Evolutionary conservation across 306 rosid genomes (phyloP).

Genomic region (Malus orientalis): DNA sequence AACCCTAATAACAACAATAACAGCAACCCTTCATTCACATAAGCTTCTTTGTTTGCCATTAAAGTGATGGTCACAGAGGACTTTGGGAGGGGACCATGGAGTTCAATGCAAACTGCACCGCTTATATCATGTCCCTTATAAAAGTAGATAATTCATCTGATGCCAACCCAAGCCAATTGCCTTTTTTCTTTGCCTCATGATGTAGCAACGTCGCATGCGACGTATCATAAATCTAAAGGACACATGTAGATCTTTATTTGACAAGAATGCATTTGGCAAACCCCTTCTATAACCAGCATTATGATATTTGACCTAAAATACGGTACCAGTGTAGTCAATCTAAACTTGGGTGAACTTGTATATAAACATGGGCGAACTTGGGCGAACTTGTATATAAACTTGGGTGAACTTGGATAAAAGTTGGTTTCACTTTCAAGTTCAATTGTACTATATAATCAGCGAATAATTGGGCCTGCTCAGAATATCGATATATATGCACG

Average conservation of each 20-base stretch:
- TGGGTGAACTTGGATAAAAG: not conserved
- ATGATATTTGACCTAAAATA: not conserved
- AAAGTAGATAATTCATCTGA: constrained; percentile 36
- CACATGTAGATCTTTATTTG: constrained; percentile 12
- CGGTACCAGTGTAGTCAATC: not conserved
- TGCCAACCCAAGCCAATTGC: constrained; percentile 28
- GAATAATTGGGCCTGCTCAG: not conserved
- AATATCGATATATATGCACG: not conserved
- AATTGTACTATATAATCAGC: not conserved
- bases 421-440: not conserved
- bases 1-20: constrained; percentile 19
- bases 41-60: constrained; percentile 45
- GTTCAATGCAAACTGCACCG: constrained; percentile 52
- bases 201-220: constrained; percentile 57
- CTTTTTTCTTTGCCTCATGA: constrained; percentile 38
- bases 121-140: constrained; percentile 14
- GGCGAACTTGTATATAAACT: too few relatives aligned
- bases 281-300: not conserved
- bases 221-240: constrained; percentile 37
- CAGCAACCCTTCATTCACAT: constrained; percentile 32
- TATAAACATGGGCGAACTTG: too few relatives aligned
- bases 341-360: too few relatives aligned
- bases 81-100: constrained; percentile 42
- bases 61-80: constrained; percentile 45
- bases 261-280: not conserved